Conservation (phyloP, 345 rosid genomes). For the Pistacia atlantica region DNA sequence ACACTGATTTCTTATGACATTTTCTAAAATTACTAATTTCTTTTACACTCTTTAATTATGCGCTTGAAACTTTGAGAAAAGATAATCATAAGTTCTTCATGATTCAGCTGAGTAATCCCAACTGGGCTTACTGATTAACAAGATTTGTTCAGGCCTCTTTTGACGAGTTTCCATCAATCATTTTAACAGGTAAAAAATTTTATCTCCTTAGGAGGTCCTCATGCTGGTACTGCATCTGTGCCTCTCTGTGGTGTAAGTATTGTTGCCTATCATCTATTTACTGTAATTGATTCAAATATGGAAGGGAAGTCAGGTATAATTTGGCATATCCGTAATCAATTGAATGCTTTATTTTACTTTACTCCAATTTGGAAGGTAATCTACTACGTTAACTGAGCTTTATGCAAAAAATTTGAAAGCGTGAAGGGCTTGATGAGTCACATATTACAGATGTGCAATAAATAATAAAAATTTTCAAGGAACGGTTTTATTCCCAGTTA, state of each 20-base stretch:
- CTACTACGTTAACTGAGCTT: not conserved
- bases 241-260: slow-evolving; percentile 93
- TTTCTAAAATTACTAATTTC: too few relatives aligned
- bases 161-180: slow-evolving; percentile 2
- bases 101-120: too few relatives aligned
- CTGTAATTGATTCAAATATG: not conserved
- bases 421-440: not conserved
- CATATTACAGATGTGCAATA: not conserved
- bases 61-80: not conserved
- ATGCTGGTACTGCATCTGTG: slow-evolving; percentile 96
- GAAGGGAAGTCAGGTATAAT: not conserved
- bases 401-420: not conserved
- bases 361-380: not conserved
- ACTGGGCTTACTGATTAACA: too few relatives aligned
- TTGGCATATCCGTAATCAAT: too few relatives aligned
- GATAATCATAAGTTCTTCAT: not conserved
- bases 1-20: too few relatives aligned
- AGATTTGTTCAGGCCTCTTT: not conserved
- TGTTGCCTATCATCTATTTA: not conserved
- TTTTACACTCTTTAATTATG: not conserved
- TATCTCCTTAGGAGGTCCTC: slow-evolving; percentile 89
- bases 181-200: slow-evolving; percentile 50
- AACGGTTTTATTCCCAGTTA: not conserved
- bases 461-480: not conserved
- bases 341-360: not conserved